Conservation (phyloP, 805 yeast genomes). For the Yarrowia sp. region DNA sequence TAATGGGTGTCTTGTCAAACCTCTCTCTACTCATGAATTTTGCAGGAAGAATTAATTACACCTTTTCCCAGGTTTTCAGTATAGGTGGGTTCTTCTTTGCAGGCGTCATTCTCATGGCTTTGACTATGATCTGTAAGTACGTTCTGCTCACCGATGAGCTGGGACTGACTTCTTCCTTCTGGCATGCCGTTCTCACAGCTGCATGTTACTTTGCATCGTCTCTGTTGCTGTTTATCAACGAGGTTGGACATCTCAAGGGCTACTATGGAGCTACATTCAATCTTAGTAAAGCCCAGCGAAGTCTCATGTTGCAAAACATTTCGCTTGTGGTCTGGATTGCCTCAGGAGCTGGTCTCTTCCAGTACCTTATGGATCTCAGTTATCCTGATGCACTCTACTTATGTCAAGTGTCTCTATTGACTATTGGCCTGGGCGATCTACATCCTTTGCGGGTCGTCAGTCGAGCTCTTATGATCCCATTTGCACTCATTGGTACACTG, state of each 20-base stretch:
- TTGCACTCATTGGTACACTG: constrained; percentile 69
- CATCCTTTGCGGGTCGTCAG: constrained; percentile 53
- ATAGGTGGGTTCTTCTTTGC: constrained; percentile 65
- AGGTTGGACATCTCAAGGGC: constrained; percentile 53
- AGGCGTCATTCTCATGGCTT: constrained; percentile 49
- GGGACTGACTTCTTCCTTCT: constrained; percentile 41
- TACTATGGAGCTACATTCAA: constrained; percentile 72
- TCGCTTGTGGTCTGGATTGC: constrained; percentile 64
- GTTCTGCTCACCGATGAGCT: constrained; percentile 33
- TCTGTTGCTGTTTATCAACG: constrained; percentile 53
- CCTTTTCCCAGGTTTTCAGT: constrained; percentile 58
- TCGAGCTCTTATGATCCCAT: constrained; percentile 57
- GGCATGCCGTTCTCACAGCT: constrained; percentile 70
- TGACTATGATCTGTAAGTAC: constrained; percentile 43
- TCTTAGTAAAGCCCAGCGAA: constrained; percentile 62
- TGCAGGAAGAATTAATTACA: constrained; percentile 55
- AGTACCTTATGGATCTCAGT: constrained; percentile 44
- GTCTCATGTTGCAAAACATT: constrained; percentile 67
- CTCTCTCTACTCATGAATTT: constrained; percentile 65
- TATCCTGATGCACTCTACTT: constrained; percentile 68
- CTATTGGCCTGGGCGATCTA: constrained; percentile 82
- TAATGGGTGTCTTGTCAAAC: constrained; percentile 66
- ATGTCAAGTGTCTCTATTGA: constrained; percentile 67
- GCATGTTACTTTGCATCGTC: constrained; percentile 59
- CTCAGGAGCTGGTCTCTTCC: constrained; percentile 63